Evolutionary conservation across 352 stramenopile genomes (phyloP).

Genomic region (Phytophthora idaei): DNA sequence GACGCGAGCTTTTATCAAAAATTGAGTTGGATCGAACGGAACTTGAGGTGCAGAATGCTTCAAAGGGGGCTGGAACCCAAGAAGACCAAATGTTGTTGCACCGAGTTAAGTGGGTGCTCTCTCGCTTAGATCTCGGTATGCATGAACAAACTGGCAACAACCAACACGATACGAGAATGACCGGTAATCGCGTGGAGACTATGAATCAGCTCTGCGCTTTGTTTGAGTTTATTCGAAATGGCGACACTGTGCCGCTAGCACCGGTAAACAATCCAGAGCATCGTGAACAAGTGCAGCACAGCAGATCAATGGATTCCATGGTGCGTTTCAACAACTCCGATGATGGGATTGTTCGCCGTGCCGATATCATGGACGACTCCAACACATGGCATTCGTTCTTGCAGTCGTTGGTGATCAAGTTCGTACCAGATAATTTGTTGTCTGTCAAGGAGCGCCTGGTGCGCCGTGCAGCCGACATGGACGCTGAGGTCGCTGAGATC

Average conservation of each 20-base stretch:
- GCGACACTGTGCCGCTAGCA: slow-evolving; percentile 46
- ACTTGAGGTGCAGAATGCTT: slow-evolving; percentile 55
- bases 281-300: slow-evolving; percentile 19
- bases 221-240: slow-evolving; percentile 77
- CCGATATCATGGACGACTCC: slow-evolving; percentile 45
- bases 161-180: slow-evolving; percentile 15
- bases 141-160: slow-evolving; percentile 18
- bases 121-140: slow-evolving; percentile 56
- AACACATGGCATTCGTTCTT: slow-evolving; percentile 67
- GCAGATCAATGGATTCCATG: slow-evolving; percentile 6
- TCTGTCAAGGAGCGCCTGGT: slow-evolving; percentile 70
- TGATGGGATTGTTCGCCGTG: slow-evolving; percentile 29
- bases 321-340: slow-evolving; percentile 6
- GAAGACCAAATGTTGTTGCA: slow-evolving; percentile 75
- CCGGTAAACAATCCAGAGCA: slow-evolving; percentile 62
- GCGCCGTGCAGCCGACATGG: slow-evolving; percentile 49
- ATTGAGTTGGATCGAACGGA: slow-evolving; percentile 64
- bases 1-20: slow-evolving; percentile 52
- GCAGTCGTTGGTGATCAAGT: slow-evolving; percentile 67
- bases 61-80: slow-evolving; percentile 22
- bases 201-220: slow-evolving; percentile 74
- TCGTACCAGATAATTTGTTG: slow-evolving; percentile 67
- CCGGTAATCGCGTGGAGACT: slow-evolving; percentile 20
- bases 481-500: slow-evolving; percentile 54
- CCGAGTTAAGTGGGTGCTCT: slow-evolving; percentile 82